Conservation (phyloP, 2,329 filamentous ascomycete genomes). For the Trematosphaeria pertusa region DNA sequence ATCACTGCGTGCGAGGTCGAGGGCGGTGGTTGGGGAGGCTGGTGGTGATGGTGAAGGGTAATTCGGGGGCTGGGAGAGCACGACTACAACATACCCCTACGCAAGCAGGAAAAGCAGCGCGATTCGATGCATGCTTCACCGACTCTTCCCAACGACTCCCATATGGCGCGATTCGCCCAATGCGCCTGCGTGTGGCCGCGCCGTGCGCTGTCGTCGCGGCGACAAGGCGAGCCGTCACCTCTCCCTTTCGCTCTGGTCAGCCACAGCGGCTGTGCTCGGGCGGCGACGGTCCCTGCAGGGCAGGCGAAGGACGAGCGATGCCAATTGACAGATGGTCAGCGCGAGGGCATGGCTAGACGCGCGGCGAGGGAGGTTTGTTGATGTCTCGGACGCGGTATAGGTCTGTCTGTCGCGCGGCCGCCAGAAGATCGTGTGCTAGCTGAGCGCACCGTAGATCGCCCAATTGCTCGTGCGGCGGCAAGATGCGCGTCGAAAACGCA, state of each 20-base stretch:
- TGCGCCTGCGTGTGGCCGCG: slow-evolving; percentile 10
- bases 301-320: slow-evolving; percentile 2
- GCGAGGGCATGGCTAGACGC: slow-evolving; percentile 9
- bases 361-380: slow-evolving; percentile 1
- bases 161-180: slow-evolving; percentile 10
- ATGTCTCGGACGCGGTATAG: not conserved
- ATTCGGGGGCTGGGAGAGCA: slow-evolving; percentile 22
- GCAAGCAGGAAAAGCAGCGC: slow-evolving; percentile 20
- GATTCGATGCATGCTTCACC: slow-evolving; percentile 25
- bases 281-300: slow-evolving; percentile 6
- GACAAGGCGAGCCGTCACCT: slow-evolving; percentile 17
- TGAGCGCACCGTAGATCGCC: not conserved
- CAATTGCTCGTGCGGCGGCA: not conserved
- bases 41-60: slow-evolving; percentile 20
- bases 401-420: not conserved
- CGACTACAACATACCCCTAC: slow-evolving; percentile 18
- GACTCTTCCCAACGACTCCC: slow-evolving; percentile 9
- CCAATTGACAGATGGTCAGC: slow-evolving; percentile 13
- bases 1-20: slow-evolving; percentile 15
- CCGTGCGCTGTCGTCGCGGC: slow-evolving; percentile 12
- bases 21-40: slow-evolving; percentile 25
- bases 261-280: slow-evolving; percentile 16
- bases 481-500: not conserved
- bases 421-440: not conserved
- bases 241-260: not conserved